These are phyloP conservation scores for Fusarium guadeloupense DNA, from an alignment of 2,329 filamentous ascomycete genomes.

Conservation along the genomic window DNA sequence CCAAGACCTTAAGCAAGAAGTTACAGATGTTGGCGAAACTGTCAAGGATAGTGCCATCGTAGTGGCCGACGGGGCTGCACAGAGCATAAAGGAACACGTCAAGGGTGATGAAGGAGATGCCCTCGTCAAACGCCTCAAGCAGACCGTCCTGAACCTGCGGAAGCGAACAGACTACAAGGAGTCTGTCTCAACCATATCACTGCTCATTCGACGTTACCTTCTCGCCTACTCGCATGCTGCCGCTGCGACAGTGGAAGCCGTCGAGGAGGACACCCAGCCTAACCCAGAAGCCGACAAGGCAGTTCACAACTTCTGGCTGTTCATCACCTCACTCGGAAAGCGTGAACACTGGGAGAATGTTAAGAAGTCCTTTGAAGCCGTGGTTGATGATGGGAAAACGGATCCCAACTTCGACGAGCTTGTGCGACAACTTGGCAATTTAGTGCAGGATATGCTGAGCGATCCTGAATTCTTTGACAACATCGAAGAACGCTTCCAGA, in stretches of 20 bases:
- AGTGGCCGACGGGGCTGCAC: constrained; percentile 66
- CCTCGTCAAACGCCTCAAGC: constrained; percentile 78
- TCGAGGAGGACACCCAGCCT: constrained; percentile 75
- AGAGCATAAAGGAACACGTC: constrained; percentile 79
- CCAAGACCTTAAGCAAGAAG: constrained; percentile 70
- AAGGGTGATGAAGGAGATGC: constrained; percentile 77
- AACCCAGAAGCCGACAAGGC: constrained; percentile 81
- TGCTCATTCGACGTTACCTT: constrained; percentile 81
- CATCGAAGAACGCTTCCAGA: constrained; percentile 64
- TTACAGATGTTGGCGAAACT: constrained; percentile 62
- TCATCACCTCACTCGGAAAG: constrained; percentile 83
- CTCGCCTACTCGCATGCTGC: constrained; percentile 78
- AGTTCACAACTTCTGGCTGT: constrained; percentile 80
- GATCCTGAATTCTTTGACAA: constrained; percentile 88
- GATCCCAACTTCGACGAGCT: constrained; percentile 86
- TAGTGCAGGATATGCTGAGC: constrained; percentile 82
- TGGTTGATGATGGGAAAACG: constrained; percentile 77
- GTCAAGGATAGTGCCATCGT: constrained; percentile 63
- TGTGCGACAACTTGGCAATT: constrained; percentile 75
- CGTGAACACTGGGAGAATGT: constrained; percentile 78
- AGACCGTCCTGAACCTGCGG: constrained; percentile 77
- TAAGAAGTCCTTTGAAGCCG: constrained; percentile 71
- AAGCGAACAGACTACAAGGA: constrained; percentile 84
- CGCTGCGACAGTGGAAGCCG: constrained; percentile 71
- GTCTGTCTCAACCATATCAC: constrained; percentile 81